Evolutionary conservation across 2,329 filamentous ascomycete species (phyloP).

Genomic region (Grosmannia penicillata): DNA sequence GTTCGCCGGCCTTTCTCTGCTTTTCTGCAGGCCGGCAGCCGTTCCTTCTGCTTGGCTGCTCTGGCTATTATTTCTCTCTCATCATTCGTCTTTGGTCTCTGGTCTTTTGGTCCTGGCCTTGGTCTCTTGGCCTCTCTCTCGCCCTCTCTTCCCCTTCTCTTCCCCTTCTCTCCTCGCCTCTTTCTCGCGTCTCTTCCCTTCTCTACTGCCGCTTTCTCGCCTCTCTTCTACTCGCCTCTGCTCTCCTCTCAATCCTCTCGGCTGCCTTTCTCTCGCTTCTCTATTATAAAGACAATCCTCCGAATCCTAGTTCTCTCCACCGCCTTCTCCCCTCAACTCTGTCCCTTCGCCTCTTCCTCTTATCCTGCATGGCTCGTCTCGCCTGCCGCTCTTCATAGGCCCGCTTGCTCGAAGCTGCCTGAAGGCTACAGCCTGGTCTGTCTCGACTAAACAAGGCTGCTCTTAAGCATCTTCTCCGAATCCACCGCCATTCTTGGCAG

Average conservation of each 20-base stretch:
- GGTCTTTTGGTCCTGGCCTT: background rate
- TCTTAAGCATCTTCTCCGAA: too few species aligned
- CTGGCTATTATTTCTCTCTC: background rate
- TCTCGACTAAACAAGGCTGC: too few species aligned
- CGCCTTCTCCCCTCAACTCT: background rate
- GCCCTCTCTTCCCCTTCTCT: background rate
- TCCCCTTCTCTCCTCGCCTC: background rate
- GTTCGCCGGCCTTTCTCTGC: background rate
- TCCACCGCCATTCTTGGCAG: background rate
- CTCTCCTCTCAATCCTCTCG: background rate
- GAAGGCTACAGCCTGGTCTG: too few species aligned
- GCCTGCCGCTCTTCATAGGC: too few species aligned
- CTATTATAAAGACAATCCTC: too few species aligned
- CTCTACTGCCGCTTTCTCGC: background rate
- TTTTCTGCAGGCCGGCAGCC: too few species aligned
- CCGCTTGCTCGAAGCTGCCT: too few species aligned
- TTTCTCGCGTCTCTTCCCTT: background rate
- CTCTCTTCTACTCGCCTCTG: background rate
- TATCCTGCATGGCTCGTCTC: too few species aligned
- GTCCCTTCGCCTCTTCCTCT: too few species aligned
- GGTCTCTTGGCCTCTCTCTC: background rate
- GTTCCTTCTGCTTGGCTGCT: too few species aligned
- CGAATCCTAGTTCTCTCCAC: too few species aligned
- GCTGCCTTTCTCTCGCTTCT: background rate
- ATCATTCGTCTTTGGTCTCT: background rate